Evolutionary conservation across 495 filamentous ascomycete genomes (phyloP).

Genomic region (Penicillium macrosclerotiorum): DNA sequence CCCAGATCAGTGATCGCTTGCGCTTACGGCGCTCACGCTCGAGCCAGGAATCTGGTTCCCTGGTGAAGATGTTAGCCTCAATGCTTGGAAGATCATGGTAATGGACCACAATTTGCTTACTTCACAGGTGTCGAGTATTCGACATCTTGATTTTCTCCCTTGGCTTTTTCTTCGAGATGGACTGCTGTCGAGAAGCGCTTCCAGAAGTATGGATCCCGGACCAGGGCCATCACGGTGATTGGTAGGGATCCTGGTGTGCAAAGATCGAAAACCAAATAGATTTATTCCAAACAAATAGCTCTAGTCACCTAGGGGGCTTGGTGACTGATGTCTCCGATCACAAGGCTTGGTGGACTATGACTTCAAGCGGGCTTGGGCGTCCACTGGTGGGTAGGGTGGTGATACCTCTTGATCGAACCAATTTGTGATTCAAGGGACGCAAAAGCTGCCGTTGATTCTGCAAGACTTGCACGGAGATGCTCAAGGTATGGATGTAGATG

Average conservation of each 20-base stretch:
- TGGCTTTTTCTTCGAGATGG: conserved; percentile 45
- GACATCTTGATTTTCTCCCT: conserved; percentile 3
- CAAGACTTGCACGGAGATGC: neutral
- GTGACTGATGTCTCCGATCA: no score
- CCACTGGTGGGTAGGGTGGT: neutral
- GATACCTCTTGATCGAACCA: neutral
- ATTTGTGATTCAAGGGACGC: no score
- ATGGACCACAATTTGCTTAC: neutral
- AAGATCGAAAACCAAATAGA: neutral
- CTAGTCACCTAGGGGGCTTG: no score
- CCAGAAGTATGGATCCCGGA: conserved; percentile 63
- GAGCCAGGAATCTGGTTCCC: conserved; percentile 34
- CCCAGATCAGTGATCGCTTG: conserved; percentile 31
- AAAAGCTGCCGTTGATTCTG: no score
- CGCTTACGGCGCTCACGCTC: conserved; percentile 32
- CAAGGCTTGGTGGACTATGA: no score
- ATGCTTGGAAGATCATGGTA: no score
- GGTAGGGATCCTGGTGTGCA: conserved; percentile 1
- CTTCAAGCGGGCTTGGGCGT: no score
- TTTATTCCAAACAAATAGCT: neutral
- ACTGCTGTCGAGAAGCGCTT: conserved; percentile 59
- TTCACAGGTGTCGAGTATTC: neutral
- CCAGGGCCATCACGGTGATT: conserved; percentile 34
- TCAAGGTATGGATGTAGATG: no score
- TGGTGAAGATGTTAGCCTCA: conserved; percentile 7